Evolutionary conservation across 2,329 filamentous ascomycete genomes (phyloP).

Genomic region (Chaetothyriales sp.): DNA sequence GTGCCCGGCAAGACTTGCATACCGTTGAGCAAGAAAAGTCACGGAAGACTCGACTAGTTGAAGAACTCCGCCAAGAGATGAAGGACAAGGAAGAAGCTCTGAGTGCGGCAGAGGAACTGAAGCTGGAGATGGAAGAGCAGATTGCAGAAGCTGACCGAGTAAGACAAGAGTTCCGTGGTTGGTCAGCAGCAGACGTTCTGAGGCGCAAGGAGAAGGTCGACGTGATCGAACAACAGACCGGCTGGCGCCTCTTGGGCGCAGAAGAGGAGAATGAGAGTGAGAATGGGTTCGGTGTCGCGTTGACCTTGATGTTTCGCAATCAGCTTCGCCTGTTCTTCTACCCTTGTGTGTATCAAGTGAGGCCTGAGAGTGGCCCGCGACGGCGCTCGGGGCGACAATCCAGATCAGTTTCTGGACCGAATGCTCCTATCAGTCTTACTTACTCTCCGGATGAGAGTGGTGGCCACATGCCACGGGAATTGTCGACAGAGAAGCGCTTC

Average conservation of each 20-base stretch:
- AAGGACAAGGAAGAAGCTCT: slow-evolving; percentile 52
- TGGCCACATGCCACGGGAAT: slow-evolving; percentile 7
- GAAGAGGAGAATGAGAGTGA: slow-evolving; percentile 18
- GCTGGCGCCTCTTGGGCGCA: slow-evolving; percentile 31
- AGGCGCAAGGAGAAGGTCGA: slow-evolving; percentile 54
- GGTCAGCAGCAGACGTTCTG: slow-evolving; percentile 68
- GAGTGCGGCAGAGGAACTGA: slow-evolving; percentile 48
- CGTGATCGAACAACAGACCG: slow-evolving; percentile 26
- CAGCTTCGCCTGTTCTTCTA: slow-evolving; percentile 30
- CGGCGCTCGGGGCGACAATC: slow-evolving; percentile 16
- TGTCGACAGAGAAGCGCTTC: slow-evolving; percentile 26
- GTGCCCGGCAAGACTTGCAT: slow-evolving; percentile 53
- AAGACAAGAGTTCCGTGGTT: slow-evolving; percentile 76
- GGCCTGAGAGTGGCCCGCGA: slow-evolving; percentile 5
- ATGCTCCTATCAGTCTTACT: slow-evolving; percentile 22
- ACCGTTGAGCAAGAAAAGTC: slow-evolving; percentile 53
- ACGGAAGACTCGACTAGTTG: slow-evolving; percentile 52
- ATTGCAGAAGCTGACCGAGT: slow-evolving; percentile 72
- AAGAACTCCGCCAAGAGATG: slow-evolving; percentile 50
- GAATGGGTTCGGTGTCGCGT: slow-evolving; percentile 19
- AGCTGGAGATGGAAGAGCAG: slow-evolving; percentile 53
- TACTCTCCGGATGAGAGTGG: slow-evolving; percentile 18
- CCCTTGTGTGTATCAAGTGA: slow-evolving; percentile 24
- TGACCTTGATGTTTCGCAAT: slow-evolving; percentile 29
- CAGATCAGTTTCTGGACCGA: slow-evolving; percentile 15